Percentiles rank a stretch among this genome's conserved stretches.
Evolutionary conservation across 1,284 basidiomycete genomes (phyloP).

Genomic region (Marasmius tenuissimus): DNA sequence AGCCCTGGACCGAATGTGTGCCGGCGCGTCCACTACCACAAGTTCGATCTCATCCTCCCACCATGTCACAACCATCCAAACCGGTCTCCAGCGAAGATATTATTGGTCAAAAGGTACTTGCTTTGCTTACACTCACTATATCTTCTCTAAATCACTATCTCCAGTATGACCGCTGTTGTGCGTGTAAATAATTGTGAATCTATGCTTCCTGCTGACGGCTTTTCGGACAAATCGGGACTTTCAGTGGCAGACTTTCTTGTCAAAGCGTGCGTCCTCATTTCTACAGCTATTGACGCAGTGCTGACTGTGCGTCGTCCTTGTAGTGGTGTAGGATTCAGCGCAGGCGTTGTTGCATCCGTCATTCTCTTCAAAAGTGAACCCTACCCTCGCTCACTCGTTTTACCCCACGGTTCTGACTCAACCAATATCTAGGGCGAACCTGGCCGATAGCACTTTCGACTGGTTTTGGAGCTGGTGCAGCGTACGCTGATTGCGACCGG

Average conservation of each 20-base stretch:
- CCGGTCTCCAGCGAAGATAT: slow-evolving; percentile 83
- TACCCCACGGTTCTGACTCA: slow-evolving; percentile 3
- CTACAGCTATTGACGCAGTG: slow-evolving; percentile 3
- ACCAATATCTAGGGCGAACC: slow-evolving; percentile 72
- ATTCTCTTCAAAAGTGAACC: slow-evolving; percentile 92
- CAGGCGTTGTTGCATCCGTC: slow-evolving; percentile 92
- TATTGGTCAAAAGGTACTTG: slow-evolving; percentile 78
- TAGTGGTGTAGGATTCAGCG: slow-evolving; percentile 93
- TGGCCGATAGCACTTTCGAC: slow-evolving; percentile 95
- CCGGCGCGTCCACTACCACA: too few species aligned
- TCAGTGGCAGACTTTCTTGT: slow-evolving; percentile 78
- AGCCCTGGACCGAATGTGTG: too few species aligned
- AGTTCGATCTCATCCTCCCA: slow-evolving; percentile 9
- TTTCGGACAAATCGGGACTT: slow-evolving; percentile 6
- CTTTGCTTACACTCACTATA: background rate
- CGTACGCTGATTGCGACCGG: slow-evolving; percentile 95
- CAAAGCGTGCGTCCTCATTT: slow-evolving; percentile 60
- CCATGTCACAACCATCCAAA: slow-evolving; percentile 52
- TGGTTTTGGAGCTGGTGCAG: slow-evolving; percentile 86
- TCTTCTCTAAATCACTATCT: slow-evolving; percentile 2
- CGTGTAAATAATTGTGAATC: slow-evolving; percentile 34
- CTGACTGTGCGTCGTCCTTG: slow-evolving; percentile 16
- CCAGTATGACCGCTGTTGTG: slow-evolving; percentile 91
- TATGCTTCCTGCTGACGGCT: background rate
- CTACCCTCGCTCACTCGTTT: slow-evolving; percentile 1